A percentile compares a stretch with the other conserved stretches of the same genome.
Evolutionary conservation across 257 asterid genomes (phyloP).

Genomic region (Solanum peruvianum): DNA sequence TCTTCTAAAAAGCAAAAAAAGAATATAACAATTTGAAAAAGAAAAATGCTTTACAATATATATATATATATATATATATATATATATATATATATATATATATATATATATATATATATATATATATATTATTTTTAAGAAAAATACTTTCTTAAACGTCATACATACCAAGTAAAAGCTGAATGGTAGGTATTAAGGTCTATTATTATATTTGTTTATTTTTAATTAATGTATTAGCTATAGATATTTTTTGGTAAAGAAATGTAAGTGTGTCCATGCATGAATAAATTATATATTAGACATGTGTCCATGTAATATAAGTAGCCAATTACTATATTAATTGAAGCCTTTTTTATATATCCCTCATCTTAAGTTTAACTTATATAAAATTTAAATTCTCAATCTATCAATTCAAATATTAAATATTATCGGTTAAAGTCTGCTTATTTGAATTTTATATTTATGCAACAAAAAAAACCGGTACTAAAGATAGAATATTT

Average conservation of each 20-base stretch:
- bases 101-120: no score
- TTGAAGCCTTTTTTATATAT: not conserved
- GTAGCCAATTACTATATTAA: not conserved
- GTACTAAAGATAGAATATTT: no score
- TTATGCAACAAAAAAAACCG: fast-evolving
- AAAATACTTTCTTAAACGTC: not conserved
- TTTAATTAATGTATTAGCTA: not conserved
- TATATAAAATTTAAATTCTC: not conserved
- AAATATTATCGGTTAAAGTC: not conserved
- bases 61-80: not conserved
- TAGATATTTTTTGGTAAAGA: not conserved
- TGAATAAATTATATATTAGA: not conserved
- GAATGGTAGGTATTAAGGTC: not conserved
- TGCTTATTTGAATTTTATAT: not conserved
- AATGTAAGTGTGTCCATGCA: not conserved
- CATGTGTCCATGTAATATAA: not conserved
- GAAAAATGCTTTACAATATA: not conserved
- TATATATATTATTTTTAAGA: not conserved
- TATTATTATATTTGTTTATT: not conserved
- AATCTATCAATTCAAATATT: not conserved
- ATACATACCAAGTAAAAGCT: not conserved
- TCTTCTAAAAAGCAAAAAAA: not conserved
- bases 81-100: no score
- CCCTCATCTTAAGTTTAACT: not conserved
- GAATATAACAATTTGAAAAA: not conserved